phyloP scores from a whole-genome alignment of 2,329 filamentous ascomycete species.

The Periglandula ipomoeae region DNA sequence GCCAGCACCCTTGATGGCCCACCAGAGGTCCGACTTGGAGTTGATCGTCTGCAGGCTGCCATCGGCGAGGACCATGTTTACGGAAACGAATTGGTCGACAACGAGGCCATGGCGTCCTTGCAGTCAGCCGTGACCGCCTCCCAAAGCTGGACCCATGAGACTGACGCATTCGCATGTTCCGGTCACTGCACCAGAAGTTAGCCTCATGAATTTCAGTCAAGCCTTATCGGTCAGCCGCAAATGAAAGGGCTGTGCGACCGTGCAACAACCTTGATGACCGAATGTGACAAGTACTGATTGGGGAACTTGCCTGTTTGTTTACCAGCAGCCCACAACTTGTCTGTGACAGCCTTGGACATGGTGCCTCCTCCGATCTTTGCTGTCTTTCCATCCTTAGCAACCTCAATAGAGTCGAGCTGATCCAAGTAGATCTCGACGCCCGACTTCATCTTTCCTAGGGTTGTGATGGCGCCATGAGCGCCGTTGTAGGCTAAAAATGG shows the following conservation, averaged over 20 bases:
- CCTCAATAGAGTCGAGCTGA: slow-evolving; percentile 31
- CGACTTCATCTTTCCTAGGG: slow-evolving; percentile 35
- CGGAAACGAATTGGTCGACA: slow-evolving; percentile 41
- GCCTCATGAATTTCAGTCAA: background rate
- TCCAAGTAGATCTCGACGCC: slow-evolving; percentile 42
- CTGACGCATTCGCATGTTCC: slow-evolving; percentile 45
- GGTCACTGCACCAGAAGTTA: slow-evolving; percentile 23
- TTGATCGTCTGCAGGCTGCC: slow-evolving; percentile 31
- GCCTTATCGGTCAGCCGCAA: too few species aligned
- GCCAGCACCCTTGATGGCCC: slow-evolving; percentile 48
- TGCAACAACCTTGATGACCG: too few species aligned
- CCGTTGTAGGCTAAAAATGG: slow-evolving; percentile 46
- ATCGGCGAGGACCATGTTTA: slow-evolving; percentile 42
- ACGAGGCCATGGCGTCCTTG: slow-evolving; percentile 45
- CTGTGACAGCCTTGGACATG: slow-evolving; percentile 34
- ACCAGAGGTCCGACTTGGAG: slow-evolving; percentile 42
- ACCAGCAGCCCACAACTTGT: slow-evolving; percentile 38
- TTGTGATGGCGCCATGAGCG: slow-evolving; percentile 41
- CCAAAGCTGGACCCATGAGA: slow-evolving; percentile 39
- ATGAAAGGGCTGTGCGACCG: too few species aligned
- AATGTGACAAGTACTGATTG: too few species aligned
- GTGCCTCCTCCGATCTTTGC: slow-evolving; percentile 41
- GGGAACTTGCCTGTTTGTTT: slow-evolving; percentile 37
- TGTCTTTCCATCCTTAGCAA: slow-evolving; percentile 32
- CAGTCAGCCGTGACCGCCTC: slow-evolving; percentile 48